These are phyloP conservation scores for Pseudogymnoascus sp. DNA, from an alignment of 2,329 filamentous ascomycete genomes.

Conservation along the genomic window DNA sequence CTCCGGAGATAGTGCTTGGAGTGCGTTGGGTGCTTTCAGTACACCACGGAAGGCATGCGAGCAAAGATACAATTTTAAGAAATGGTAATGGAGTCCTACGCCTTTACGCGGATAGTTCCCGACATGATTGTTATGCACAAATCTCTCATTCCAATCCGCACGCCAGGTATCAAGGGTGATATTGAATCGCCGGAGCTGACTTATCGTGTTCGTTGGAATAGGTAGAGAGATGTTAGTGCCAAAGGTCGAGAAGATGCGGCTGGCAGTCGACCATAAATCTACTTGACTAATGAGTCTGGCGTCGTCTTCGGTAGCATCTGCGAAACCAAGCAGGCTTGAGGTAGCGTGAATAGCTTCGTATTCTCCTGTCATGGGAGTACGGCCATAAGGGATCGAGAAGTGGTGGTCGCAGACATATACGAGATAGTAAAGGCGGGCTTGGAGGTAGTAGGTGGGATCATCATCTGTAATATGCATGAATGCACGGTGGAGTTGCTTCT, in stretches of 20 bases:
- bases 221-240: conserved; percentile 14
- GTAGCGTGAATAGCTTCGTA: neutral
- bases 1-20: conserved; percentile 15
- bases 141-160: conserved; percentile 21
- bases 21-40: neutral
- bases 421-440: conserved; percentile 52
- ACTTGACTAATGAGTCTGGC: conserved; percentile 13
- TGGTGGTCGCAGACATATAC: conserved; percentile 58
- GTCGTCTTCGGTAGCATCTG: conserved; percentile 13
- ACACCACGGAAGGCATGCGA: conserved; percentile 35
- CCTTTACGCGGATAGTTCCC: conserved; percentile 36
- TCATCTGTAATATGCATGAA: conserved; percentile 42
- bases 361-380: conserved; percentile 35
- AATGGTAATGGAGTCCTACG: conserved; percentile 36
- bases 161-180: conserved; percentile 21
- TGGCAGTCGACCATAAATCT: conserved; percentile 10
- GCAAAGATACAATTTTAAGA: conserved; percentile 37
- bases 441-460: conserved; percentile 41
- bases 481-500: conserved; percentile 46
- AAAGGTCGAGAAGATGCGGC: conserved; percentile 9
- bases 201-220: conserved; percentile 16
- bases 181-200: conserved; percentile 18
- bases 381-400: conserved; percentile 54
- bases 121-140: conserved; percentile 28
- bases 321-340: neutral